phyloP scores from a whole-genome alignment of 257 asterid species.

The Ajuga chamaepitys region DNA sequence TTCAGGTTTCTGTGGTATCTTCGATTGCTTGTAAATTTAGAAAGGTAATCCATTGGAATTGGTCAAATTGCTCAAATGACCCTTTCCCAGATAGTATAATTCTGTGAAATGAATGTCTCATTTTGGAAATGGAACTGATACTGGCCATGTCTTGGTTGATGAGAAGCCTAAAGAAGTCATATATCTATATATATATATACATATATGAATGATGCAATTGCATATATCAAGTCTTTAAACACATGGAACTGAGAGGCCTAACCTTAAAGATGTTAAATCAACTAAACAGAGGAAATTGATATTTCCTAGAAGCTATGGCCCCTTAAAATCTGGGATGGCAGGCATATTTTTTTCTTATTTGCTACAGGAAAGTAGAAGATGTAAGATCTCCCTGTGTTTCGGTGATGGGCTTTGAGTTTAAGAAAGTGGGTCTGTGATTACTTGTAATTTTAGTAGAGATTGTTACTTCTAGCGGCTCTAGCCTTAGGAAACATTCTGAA shows the following conservation, averaged over 20 bases:
- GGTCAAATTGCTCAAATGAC: neutral
- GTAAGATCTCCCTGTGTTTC: neutral
- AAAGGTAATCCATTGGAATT: neutral
- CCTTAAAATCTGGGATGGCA: neutral
- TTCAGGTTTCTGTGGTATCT: neutral
- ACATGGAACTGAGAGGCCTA: neutral
- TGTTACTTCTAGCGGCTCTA: no score
- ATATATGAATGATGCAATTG: neutral
- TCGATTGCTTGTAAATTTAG: neutral
- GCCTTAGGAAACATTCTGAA: no score
- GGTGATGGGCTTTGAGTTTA: neutral
- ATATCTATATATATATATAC: neutral
- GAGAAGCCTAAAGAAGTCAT: neutral
- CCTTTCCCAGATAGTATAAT: neutral
- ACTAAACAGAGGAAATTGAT: neutral
- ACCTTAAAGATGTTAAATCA: neutral
- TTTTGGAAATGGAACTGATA: neutral
- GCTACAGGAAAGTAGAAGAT: no score
- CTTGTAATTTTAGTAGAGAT: no score
- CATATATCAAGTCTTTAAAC: neutral
- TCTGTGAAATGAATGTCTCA: neutral
- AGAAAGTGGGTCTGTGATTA: no score
- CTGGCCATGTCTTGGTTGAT: neutral
- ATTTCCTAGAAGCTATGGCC: neutral
- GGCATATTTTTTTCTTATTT: neutral